A percentile compares a stretch with the other conserved stretches of the same genome.
These are phyloP conservation scores for Pinguiococcus pyrenoidosus DNA, from an alignment of 108 stramenopile species.

Conservation along the genomic window DNA sequence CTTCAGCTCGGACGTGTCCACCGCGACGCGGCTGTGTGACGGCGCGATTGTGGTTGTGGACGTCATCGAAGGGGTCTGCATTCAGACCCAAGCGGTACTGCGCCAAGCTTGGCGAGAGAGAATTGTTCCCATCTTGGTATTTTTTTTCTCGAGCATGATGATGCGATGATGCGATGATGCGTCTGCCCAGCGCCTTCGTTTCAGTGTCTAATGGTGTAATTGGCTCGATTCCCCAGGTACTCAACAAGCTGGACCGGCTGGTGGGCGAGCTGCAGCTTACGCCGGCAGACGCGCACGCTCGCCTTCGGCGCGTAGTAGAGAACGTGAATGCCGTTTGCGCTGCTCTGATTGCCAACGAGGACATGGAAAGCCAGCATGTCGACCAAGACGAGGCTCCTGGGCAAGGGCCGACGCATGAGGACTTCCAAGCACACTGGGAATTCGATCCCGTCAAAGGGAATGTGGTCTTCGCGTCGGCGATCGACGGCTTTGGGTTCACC, in stretches of 20 bases:
- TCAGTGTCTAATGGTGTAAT: too few relatives aligned
- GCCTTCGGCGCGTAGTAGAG: conserved; percentile 73
- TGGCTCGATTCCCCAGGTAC: too few relatives aligned
- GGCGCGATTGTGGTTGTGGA: conserved; percentile 85
- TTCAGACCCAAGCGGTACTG: conserved; percentile 88
- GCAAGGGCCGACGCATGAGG: conserved; percentile 14
- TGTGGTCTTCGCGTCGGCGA: conserved; percentile 80
- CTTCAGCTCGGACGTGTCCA: conserved; percentile 82
- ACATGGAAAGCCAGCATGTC: conserved; percentile 7
- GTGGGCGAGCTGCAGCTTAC: conserved; percentile 40
- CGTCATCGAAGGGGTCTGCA: conserved; percentile 84
- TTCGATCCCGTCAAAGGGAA: conserved; percentile 84
- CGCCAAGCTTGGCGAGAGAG: conserved; percentile 76
- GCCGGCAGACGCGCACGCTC: conserved; percentile 67
- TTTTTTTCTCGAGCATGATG: too few relatives aligned
- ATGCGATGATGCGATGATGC: too few relatives aligned
- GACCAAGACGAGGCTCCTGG: background rate
- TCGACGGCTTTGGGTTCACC: conserved; percentile 90
- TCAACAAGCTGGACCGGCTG: conserved; percentile 34
- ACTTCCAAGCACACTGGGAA: conserved; percentile 46
- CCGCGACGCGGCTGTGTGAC: conserved; percentile 80
- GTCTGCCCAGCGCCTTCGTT: too few relatives aligned
- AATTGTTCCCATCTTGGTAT: conserved; percentile 70
- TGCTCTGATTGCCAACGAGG: conserved; percentile 18
- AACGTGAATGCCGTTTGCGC: conserved; percentile 67